phyloP scores from a whole-genome alignment of 495 filamentous ascomycete species.

The Hypoxylon subgilvum region DNA sequence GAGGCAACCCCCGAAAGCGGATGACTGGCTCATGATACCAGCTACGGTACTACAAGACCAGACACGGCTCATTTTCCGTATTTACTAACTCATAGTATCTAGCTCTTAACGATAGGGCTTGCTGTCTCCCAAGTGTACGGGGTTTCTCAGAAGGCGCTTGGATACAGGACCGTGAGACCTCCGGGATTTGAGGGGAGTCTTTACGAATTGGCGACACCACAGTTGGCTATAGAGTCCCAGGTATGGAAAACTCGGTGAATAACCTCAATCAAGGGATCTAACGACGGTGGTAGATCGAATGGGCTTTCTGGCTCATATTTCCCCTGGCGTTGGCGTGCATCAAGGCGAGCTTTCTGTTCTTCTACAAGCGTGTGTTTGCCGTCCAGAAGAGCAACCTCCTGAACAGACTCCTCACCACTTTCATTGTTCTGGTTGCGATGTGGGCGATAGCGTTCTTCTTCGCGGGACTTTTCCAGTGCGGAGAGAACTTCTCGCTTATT shows the following conservation, averaged over 20 bases:
- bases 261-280: neutral
- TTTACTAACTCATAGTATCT: neutral
- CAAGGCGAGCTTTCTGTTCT: conserved; percentile 36
- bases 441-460: conserved; percentile 34
- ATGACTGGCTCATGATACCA: conserved; percentile 47
- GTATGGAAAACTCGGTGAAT: conserved; percentile 1
- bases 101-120: conserved; percentile 31
- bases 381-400: conserved; percentile 8
- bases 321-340: conserved; percentile 30
- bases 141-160: conserved; percentile 22
- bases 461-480: conserved; percentile 30
- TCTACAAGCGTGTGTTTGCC: conserved; percentile 37
- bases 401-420: conserved; percentile 15
- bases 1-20: conserved; percentile 35
- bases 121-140: conserved; percentile 27
- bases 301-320: conserved; percentile 28
- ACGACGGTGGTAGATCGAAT: conserved; percentile 23
- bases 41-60: conserved; percentile 29
- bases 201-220: conserved; percentile 11
- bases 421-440: neutral
- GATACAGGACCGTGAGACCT: conserved; percentile 18
- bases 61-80: no score
- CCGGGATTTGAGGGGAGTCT: conserved; percentile 9
- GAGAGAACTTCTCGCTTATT: conserved; percentile 15
- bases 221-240: conserved; percentile 20